Percentiles rank a stretch among this genome's conserved stretches.
Conservation (phyloP, 2,329 filamentous ascomycete genomes). For the Biscogniauxia marginata region DNA sequence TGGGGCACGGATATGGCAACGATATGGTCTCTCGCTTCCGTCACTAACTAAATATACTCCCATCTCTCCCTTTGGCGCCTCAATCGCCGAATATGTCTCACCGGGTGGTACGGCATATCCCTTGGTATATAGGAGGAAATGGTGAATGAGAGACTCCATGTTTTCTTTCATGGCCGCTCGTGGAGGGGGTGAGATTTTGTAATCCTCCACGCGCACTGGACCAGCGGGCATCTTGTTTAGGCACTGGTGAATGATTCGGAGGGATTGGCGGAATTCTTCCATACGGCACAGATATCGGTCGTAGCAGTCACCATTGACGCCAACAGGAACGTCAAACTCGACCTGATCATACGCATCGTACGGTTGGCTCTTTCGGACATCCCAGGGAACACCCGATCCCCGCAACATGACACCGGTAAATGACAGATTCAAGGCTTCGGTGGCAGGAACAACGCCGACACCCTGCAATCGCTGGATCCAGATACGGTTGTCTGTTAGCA, state of each 20-base stretch:
- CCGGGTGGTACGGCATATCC: conserved; percentile 95
- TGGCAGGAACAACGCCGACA: conserved; percentile 85
- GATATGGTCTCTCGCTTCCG: conserved; percentile 92
- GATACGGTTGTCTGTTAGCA: conserved; percentile 98
- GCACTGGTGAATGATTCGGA: conserved; percentile 98
- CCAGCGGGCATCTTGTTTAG: conserved; percentile 98
- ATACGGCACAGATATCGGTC: conserved; percentile 98
- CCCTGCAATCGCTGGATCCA: conserved; percentile 94
- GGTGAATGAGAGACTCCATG: conserved; percentile 99
- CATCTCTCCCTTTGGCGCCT: conserved; percentile 99
- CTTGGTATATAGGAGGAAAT: conserved; percentile 98
- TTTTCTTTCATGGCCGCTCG: conserved; percentile 99
- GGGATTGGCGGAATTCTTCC: conserved; percentile 98
- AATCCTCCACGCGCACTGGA: conserved; percentile 93
- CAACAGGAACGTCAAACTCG: conserved; percentile 96
- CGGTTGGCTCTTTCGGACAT: conserved; percentile 92
- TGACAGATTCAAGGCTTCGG: conserved; percentile 94
- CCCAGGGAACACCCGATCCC: conserved; percentile 93
- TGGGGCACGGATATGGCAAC: conserved; percentile 95
- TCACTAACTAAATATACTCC: conserved; percentile 95
- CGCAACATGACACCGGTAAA: conserved; percentile 98
- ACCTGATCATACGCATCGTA: conserved; percentile 98
- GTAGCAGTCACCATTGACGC: conserved; percentile 97
- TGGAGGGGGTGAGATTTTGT: conserved; percentile 97
- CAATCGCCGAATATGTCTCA: conserved; percentile 96